Percentiles rank a stretch among this genome's conserved stretches.
phyloP scores from a whole-genome alignment of 2,329 filamentous ascomycete genomes.

The Alternaria longipes region DNA sequence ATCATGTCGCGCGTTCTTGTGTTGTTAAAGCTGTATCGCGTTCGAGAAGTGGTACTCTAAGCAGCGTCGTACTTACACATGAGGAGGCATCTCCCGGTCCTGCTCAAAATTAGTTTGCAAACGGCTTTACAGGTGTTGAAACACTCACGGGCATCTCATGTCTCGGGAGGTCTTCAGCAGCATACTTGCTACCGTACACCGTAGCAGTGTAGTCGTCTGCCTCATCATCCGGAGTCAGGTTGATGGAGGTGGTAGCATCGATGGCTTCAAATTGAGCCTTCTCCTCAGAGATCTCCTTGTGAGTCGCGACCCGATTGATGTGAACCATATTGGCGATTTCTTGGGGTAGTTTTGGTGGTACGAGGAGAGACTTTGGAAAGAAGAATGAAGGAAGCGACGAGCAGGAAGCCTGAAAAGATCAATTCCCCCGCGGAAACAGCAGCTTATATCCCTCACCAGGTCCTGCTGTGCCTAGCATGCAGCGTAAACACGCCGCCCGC shows the following conservation, averaged over 20 bases:
- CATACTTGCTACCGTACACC: conserved; percentile 89
- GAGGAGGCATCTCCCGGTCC: conserved; percentile 79
- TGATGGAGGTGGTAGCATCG: conserved; percentile 27
- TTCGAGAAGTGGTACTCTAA: no score
- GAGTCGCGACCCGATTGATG: conserved; percentile 55
- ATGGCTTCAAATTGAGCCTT: conserved; percentile 32
- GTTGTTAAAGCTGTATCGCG: not conserved
- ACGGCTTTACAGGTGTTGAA: not conserved
- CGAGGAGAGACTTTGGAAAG: not conserved
- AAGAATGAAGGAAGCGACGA: not conserved
- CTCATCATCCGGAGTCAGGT: conserved; percentile 43
- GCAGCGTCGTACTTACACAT: conserved; percentile 62
- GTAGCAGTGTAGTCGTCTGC: conserved; percentile 72
- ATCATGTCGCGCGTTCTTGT: not conserved
- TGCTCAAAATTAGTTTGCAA: conserved; percentile 12
- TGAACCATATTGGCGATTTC: conserved; percentile 57
- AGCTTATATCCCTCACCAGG: conserved; percentile 23
- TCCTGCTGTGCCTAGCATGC: conserved; percentile 1
- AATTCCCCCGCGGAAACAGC: not conserved
- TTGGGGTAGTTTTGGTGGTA: not conserved
- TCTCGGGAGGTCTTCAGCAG: conserved; percentile 79
- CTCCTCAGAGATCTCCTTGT: conserved; percentile 50
- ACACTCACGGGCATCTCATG: conserved; percentile 81
- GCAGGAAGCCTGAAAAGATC: not conserved
- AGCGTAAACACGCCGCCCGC: conserved; percentile 4